Conservation (phyloP, 495 filamentous ascomycete species). For the Cudoniella acicularis region DNA sequence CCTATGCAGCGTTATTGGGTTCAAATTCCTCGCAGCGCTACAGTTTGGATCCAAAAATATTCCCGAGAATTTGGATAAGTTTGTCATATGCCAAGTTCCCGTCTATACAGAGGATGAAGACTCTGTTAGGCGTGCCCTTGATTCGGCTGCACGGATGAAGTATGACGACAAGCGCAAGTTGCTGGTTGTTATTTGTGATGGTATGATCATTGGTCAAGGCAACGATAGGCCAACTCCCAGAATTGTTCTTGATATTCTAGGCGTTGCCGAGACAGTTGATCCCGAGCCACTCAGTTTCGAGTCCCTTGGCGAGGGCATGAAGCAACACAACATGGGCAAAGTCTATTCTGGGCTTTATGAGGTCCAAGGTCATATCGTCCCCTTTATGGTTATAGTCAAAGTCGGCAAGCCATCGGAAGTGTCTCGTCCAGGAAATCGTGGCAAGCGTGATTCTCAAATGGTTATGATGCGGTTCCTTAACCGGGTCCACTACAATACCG, state of each 20-base stretch:
- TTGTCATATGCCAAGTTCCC: constrained; percentile 95
- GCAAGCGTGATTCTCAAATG: constrained; percentile 99
- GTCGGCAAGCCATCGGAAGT: constrained; percentile 97
- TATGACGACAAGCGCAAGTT: constrained; percentile 99
- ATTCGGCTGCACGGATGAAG: constrained; percentile 90
- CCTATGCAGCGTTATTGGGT: constrained; percentile 74
- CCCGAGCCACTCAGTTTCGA: constrained; percentile 98
- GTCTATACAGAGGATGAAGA: constrained; percentile 99
- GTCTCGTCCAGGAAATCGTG: constrained; percentile 92
- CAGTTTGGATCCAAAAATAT: constrained; percentile 89
- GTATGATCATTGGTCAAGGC: constrained; percentile 99
- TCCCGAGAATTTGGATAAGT: constrained; percentile 96
- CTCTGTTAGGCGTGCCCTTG: constrained; percentile 90
- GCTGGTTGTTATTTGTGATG: constrained; percentile 89
- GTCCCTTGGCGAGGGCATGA: constrained; percentile 90
- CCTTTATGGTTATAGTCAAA: constrained; percentile 96
- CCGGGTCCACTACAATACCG: constrained; percentile 90
- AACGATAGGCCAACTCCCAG: constrained; percentile 94
- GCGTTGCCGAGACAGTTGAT: constrained; percentile 88
- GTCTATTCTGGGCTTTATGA: constrained; percentile 97
- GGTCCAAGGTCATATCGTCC: constrained; percentile 95
- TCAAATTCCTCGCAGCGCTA: constrained; percentile 96
- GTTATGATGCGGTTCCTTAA: constrained; percentile 97
- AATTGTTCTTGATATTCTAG: constrained; percentile 95
- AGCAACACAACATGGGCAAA: constrained; percentile 99